phyloP scores from a whole-genome alignment of 371 early-diverging fungal genomes.

The Thermomucor indicae-seudaticae region DNA sequence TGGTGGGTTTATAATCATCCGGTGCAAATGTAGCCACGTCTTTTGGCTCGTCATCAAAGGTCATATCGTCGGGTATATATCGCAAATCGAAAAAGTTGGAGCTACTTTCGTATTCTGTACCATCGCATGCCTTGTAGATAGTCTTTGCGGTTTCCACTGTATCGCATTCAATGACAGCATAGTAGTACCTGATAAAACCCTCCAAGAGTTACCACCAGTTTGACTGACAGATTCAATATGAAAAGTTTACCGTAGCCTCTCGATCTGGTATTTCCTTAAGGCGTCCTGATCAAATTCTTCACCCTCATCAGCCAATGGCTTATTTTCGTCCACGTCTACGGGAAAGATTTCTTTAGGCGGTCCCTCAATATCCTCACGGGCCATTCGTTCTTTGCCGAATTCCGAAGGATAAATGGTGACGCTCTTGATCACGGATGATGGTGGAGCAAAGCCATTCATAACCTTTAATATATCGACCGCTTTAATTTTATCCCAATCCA shows the following conservation, averaged over 20 bases:
- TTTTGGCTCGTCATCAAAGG: conserved; percentile 71
- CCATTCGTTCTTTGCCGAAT: conserved; percentile 92
- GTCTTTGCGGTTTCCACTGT: conserved; percentile 76
- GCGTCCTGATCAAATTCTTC: conserved; percentile 75
- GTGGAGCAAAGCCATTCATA: conserved; percentile 82
- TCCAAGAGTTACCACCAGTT: background rate
- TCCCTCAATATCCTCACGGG: conserved; percentile 68
- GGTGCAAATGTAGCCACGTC: conserved; percentile 74
- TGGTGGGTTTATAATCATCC: conserved; percentile 74
- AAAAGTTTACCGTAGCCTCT: conserved; percentile 64
- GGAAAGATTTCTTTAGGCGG: conserved; percentile 82
- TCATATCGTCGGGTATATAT: conserved; percentile 94
- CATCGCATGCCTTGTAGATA: conserved; percentile 87
- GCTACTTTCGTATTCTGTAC: conserved; percentile 90
- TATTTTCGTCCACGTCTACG: conserved; percentile 29
- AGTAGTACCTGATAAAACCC: conserved; percentile 69
- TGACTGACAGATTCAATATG: background rate
- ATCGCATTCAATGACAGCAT: conserved; percentile 93
- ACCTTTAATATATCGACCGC: conserved; percentile 87
- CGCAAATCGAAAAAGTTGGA: conserved; percentile 95
- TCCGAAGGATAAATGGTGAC: conserved; percentile 93
- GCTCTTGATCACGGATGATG: conserved; percentile 64
- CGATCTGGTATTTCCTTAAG: conserved; percentile 91
- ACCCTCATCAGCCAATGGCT: conserved; percentile 37
- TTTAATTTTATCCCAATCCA: conserved; percentile 97